Conservation (phyloP, 768 basidiomycete genomes). For the Auricularia auricula-judae region DNA sequence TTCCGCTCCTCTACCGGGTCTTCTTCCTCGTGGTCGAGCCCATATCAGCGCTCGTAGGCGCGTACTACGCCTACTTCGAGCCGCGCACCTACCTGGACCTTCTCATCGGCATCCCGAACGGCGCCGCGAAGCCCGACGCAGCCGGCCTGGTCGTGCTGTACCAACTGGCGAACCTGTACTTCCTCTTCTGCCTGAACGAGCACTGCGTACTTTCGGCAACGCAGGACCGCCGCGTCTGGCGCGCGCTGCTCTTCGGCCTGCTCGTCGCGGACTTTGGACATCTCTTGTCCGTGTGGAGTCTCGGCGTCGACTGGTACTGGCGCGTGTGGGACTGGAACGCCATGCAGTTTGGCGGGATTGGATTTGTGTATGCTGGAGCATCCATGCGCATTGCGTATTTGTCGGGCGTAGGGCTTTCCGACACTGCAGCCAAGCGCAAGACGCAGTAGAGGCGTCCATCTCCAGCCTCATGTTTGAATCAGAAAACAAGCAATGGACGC, state of each 20-base stretch:
- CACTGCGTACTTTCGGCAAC: slow-evolving; percentile 37
- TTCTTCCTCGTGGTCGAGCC: slow-evolving; percentile 45
- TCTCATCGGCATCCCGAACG: slow-evolving; percentile 15
- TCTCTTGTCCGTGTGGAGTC: slow-evolving; percentile 32
- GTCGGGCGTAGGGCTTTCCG: slow-evolving; percentile 21
- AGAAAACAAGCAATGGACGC: too few relatives aligned
- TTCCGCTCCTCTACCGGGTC: slow-evolving; percentile 24
- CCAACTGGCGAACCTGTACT: slow-evolving; percentile 40
- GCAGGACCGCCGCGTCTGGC: slow-evolving; percentile 29
- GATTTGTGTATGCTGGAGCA: slow-evolving; percentile 39
- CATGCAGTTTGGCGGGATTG: slow-evolving; percentile 45
- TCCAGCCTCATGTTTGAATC: too few relatives aligned
- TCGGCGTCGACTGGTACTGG: slow-evolving; percentile 32
- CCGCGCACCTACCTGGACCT: slow-evolving; percentile 28
- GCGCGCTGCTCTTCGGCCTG: slow-evolving; percentile 30
- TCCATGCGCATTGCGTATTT: slow-evolving; percentile 32
- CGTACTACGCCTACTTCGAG: slow-evolving; percentile 34
- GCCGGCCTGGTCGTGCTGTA: slow-evolving; percentile 25
- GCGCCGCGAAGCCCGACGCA: slow-evolving; percentile 1
- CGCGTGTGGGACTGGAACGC: slow-evolving; percentile 38
- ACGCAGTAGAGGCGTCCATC: too few relatives aligned
- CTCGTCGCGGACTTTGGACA: slow-evolving; percentile 42
- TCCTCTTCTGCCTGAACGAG: slow-evolving; percentile 41
- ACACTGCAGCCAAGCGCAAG: background rate
- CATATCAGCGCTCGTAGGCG: slow-evolving; percentile 36